phyloP scores from a whole-genome alignment of 2,329 filamentous ascomycete genomes.

The Trichothecium sympodiale region DNA sequence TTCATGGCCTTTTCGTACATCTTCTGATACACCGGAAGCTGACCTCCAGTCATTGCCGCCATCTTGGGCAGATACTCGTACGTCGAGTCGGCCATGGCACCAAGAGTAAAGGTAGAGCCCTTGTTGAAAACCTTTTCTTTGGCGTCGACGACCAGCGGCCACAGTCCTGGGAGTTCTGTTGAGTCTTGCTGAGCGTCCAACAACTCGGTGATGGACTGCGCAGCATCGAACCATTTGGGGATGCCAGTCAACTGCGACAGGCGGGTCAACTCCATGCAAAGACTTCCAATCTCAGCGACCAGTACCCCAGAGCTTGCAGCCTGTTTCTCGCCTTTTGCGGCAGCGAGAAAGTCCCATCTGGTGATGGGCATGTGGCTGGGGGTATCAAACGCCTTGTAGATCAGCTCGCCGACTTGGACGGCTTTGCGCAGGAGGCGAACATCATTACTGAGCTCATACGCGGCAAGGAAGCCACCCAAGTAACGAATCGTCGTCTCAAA shows the following conservation, averaged over 20 bases:
- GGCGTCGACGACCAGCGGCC: conserved; percentile 55
- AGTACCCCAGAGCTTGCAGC: conserved; percentile 37
- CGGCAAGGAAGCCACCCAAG: conserved; percentile 38
- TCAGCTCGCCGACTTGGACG: conserved; percentile 40
- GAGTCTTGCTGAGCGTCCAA: conserved; percentile 54
- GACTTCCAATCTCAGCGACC: conserved; percentile 45
- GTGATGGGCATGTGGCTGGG: conserved; percentile 42
- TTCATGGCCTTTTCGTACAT: conserved; percentile 57
- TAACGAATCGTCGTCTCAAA: conserved; percentile 47
- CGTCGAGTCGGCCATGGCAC: conserved; percentile 43
- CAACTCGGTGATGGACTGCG: conserved; percentile 56
- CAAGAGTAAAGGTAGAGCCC: conserved; percentile 44
- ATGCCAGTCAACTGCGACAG: conserved; percentile 60
- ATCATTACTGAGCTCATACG: conserved; percentile 38
- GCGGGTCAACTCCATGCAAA: conserved; percentile 64
- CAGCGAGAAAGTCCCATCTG: conserved; percentile 31
- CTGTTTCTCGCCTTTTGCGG: conserved; percentile 29
- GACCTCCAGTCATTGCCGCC: conserved; percentile 55
- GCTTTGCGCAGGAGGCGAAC: conserved; percentile 35
- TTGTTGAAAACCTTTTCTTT: conserved; percentile 31
- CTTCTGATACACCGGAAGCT: conserved; percentile 45
- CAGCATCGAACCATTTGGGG: conserved; percentile 62
- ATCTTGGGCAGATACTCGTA: conserved; percentile 54
- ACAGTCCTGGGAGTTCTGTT: conserved; percentile 64
- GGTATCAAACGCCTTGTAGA: conserved; percentile 43